phyloP scores from a whole-genome alignment of 75 land plant genomes.

The Cupressus sempervirens region DNA sequence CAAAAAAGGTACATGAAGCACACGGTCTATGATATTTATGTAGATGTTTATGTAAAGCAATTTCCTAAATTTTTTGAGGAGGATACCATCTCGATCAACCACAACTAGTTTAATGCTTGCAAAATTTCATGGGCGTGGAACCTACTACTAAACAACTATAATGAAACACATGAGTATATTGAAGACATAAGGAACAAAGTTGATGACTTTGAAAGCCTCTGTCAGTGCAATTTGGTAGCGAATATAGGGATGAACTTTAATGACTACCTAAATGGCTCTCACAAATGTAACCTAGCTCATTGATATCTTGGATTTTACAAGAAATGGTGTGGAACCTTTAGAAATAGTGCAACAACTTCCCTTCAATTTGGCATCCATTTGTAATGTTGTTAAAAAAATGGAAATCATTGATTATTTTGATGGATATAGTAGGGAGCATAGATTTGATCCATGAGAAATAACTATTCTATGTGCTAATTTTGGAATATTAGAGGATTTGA shows the following conservation, averaged over 20 bases:
- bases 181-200: constrained; percentile 79
- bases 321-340: neutral
- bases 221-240: constrained; percentile 85
- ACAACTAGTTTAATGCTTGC: constrained; percentile 91
- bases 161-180: constrained; percentile 72
- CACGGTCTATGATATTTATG: too few species aligned
- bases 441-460: neutral
- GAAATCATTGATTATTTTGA: constrained; percentile 20
- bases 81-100: constrained; percentile 87
- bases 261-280: constrained; percentile 48
- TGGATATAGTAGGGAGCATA: constrained; percentile 2
- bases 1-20: too few species aligned
- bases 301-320: constrained; percentile 10
- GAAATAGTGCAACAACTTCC: constrained; percentile 16
- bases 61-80: too few species aligned
- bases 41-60: too few species aligned
- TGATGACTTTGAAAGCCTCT: constrained; percentile 83
- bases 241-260: constrained; percentile 87
- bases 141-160: constrained; percentile 59
- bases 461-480: neutral
- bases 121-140: constrained; percentile 91
- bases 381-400: constrained; percentile 35
- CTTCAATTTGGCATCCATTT: constrained; percentile 37
- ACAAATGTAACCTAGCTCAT: constrained; percentile 32
- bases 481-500: constrained; percentile 2